phyloP scores from a whole-genome alignment of 306 rosid species.

The Heteromeles arbutifolia region DNA sequence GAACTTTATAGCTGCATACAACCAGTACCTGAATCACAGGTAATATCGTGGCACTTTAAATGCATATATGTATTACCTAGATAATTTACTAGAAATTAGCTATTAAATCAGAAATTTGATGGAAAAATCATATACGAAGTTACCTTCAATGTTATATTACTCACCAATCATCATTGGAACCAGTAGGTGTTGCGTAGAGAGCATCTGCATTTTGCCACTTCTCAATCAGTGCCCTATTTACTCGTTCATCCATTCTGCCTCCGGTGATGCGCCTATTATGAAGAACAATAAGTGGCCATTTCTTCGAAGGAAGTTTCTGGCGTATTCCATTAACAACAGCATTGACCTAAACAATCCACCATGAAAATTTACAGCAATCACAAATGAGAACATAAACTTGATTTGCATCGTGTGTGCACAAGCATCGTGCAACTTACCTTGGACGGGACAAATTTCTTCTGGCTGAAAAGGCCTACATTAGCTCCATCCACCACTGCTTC shows the following conservation, averaged over 20 bases:
- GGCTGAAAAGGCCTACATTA: constrained; percentile 75
- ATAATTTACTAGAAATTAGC: neutral
- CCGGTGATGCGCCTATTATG: constrained; percentile 77
- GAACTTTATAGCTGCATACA: constrained; percentile 93
- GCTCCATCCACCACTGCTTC: constrained; percentile 97
- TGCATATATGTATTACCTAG: constrained; percentile 13
- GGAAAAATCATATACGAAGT: neutral
- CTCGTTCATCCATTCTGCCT: constrained; percentile 50
- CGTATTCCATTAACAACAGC: constrained; percentile 65
- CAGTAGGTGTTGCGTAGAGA: constrained; percentile 79
- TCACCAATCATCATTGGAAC: constrained; percentile 96
- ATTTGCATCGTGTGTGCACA: neutral
- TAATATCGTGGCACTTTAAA: constrained; percentile 25
- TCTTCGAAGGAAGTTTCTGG: constrained; percentile 72
- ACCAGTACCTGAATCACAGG: constrained; percentile 89
- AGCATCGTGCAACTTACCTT: constrained; percentile 54
- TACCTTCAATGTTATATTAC: constrained; percentile 14
- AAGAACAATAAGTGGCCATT: constrained; percentile 78
- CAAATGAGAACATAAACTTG: neutral
- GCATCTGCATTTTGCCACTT: constrained; percentile 76
- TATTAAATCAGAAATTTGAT: neutral
- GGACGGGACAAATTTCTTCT: constrained; percentile 62
- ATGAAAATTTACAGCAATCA: constrained; percentile 6
- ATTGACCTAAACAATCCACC: constrained; percentile 48
- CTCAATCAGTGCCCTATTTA: constrained; percentile 62